phyloP scores from a whole-genome alignment of 306 rosid species.

The Hippophae gyantsensis region DNA sequence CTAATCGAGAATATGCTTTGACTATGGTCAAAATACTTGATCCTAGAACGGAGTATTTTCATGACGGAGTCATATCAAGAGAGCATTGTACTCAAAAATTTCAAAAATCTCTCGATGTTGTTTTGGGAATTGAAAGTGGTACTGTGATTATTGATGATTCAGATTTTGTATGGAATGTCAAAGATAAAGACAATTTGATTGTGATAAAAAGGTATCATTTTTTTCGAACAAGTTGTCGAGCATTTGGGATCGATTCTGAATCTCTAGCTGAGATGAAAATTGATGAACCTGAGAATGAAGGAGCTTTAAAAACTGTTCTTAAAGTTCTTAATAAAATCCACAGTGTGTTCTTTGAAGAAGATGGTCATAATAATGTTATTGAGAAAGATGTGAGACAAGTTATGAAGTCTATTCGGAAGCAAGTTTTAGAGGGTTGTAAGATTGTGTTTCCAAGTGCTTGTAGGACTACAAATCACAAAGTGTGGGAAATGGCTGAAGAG shows the following conservation, averaged over 20 bases:
- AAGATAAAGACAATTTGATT: slow-evolving; percentile 53
- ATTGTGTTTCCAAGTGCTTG: slow-evolving; percentile 42
- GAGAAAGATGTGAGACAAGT: slow-evolving; percentile 81
- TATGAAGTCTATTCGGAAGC: slow-evolving; percentile 33
- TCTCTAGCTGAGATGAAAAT: slow-evolving; percentile 65
- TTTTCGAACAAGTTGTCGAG: slow-evolving; percentile 68
- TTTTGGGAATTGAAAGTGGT: too few species aligned
- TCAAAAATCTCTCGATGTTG: too few species aligned
- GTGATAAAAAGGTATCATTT: slow-evolving; percentile 89
- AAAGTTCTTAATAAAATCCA: slow-evolving; percentile 62
- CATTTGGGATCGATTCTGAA: slow-evolving; percentile 59
- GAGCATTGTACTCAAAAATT: too few species aligned
- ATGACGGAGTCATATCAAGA: too few species aligned
- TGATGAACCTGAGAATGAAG: slow-evolving; percentile 71
- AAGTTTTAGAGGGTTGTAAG: slow-evolving; percentile 54
- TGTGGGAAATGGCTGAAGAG: slow-evolving; percentile 68
- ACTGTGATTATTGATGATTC: too few species aligned
- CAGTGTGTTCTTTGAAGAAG: slow-evolving; percentile 66
- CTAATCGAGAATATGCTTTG: too few species aligned
- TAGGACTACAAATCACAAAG: slow-evolving; percentile 34
- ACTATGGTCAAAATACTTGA: too few species aligned
- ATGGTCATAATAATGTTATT: slow-evolving; percentile 32
- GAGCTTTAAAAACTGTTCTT: slow-evolving; percentile 64
- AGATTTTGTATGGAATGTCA: too few species aligned
- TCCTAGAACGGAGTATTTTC: too few species aligned